Base-by-base conservation (phyloP, 495 filamentous ascomycete genomes). In the Penicillium crystallinum region DNA sequence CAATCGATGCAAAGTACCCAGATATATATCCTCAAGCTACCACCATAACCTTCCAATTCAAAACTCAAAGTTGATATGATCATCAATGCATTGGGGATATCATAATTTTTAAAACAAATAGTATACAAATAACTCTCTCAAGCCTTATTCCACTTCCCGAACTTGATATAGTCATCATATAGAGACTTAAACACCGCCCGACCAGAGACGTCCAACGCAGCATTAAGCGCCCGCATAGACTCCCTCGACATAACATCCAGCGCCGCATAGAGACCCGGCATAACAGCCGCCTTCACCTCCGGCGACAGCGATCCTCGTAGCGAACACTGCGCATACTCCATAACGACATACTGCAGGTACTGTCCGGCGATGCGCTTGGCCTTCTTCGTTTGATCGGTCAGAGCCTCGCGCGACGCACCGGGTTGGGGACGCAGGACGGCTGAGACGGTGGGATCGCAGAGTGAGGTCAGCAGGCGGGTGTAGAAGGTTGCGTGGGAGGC, bases 381-480 rank as follows among this genome's bases (percentile, higher is more conserved):
- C 46, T 81, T 84, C 56, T 88, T 87, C 6, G 85, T 86, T 49
- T 88, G 83, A 49, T 91, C 89, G 44, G 82, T 85, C 14, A 96
- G 77, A 11, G 68, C 69, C 22, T 72, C 65, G 44, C 68, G 64
- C n/a, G 66, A 62, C 6, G 56, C 54, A 17, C 63, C 60, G 9
- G 66, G 57, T 38, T 68, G 74, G 1, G 74, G 66, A 12, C 77
- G 73, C 5, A 83, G 72, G 1, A 90, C 84, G 4, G 86, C 86
- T 0, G 84, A 90, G 14, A 81, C 80, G 12, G 84, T 87, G 12
- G 91, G 91, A 47, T 91, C 86, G 65, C 87, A 90, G 46, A 95
- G 78, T 3, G 87, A 77, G 6, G 83, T 87, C 27, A 96, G 72
- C 22, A 95, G 77, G 5, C 89, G 82, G 6, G 87, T 75, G 65